A percentile compares a stretch with the other conserved stretches of the same genome.
These are phyloP conservation scores for Castanea crenata DNA, from an alignment of 306 rosid genomes.

Conservation along the genomic window DNA sequence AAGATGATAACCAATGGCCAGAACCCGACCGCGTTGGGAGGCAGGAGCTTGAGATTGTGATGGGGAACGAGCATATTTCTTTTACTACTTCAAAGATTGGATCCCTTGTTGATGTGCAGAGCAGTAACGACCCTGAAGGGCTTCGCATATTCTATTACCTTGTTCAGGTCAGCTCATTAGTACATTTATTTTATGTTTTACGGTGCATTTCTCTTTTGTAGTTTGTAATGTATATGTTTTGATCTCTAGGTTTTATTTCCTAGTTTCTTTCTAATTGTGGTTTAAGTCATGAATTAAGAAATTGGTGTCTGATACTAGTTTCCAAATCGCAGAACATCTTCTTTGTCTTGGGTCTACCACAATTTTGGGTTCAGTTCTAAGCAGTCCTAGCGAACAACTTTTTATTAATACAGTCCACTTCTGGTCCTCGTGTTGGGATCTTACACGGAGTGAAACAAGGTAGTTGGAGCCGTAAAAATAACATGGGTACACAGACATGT, in stretches of 20 bases:
- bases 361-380: neutral
- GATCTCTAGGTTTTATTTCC: neutral
- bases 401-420: neutral
- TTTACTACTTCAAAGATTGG: conserved; percentile 97
- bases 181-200: conserved; percentile 1
- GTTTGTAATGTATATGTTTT: neutral
- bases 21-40: conserved; percentile 95
- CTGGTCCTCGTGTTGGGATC: neutral
- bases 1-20: conserved; percentile 97
- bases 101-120: conserved; percentile 93
- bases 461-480: neutral
- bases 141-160: conserved; percentile 97
- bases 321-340: neutral
- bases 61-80: conserved; percentile 97
- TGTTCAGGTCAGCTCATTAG: conserved; percentile 69
- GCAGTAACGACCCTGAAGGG: conserved; percentile 99
- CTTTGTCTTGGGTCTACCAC: neutral
- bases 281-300: neutral
- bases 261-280: neutral
- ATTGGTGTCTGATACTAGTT: neutral
- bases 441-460: neutral
- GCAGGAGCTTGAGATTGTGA: conserved; percentile 96
- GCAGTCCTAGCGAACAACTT: neutral
- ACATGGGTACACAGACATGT: neutral
- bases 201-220: neutral